These are phyloP conservation scores for Malassezia arunalokei DNA, from an alignment of 1,284 basidiomycete genomes.

Conservation along the genomic window DNA sequence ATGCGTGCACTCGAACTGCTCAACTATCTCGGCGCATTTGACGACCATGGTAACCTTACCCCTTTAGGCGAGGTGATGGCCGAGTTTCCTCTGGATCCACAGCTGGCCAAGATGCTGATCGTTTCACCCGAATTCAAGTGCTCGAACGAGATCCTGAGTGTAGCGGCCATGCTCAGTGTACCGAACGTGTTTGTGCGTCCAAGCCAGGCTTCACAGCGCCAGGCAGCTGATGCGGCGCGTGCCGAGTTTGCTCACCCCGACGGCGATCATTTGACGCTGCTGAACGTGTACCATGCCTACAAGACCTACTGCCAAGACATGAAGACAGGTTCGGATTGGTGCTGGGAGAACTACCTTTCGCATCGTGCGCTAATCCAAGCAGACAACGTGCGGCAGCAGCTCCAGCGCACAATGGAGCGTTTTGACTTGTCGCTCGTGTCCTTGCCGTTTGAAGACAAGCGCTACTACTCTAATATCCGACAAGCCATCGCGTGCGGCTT, in stretches of 20 bases:
- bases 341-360: slow-evolving; percentile 84
- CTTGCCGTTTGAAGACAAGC: slow-evolving; percentile 61
- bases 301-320: slow-evolving; percentile 52
- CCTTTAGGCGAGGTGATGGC: slow-evolving; percentile 83
- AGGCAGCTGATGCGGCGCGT: slow-evolving; percentile 85
- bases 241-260: slow-evolving; percentile 78
- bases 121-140: slow-evolving; percentile 88
- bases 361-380: slow-evolving; percentile 73
- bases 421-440: slow-evolving; percentile 61
- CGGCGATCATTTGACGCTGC: slow-evolving; percentile 83
- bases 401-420: slow-evolving; percentile 84
- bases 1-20: slow-evolving; percentile 94
- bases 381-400: slow-evolving; percentile 84
- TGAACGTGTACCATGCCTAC: slow-evolving; percentile 94
- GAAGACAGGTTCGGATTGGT: slow-evolving; percentile 55
- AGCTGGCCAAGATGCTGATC: slow-evolving; percentile 83
- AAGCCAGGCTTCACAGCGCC: slow-evolving; percentile 52
- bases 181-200: slow-evolving; percentile 90
- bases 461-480: slow-evolving; percentile 67
- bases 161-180: slow-evolving; percentile 86
- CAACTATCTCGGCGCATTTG: slow-evolving; percentile 80
- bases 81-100: slow-evolving; percentile 93
- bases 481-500: slow-evolving; percentile 81
- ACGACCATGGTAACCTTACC: slow-evolving; percentile 87
- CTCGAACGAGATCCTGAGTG: slow-evolving; percentile 86